Evolutionary conservation across 306 rosid species (phyloP), one percentile per base, ranked within the genome.

Genomic region (Pterocarpus santalinus): DNA sequence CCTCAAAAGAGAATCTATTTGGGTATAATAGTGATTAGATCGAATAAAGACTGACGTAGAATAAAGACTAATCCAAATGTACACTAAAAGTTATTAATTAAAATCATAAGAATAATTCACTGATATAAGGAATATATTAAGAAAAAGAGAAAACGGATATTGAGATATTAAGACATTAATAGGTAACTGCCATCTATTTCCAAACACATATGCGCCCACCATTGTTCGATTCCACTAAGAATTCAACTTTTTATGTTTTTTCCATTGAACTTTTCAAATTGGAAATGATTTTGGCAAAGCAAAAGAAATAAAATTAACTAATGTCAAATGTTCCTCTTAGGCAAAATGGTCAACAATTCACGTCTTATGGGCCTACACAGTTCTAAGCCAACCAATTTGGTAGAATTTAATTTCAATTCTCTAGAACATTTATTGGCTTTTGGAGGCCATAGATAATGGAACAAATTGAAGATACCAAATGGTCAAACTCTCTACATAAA

Each of bases 211-310:
- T 32, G n/a, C 41, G 35, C 79, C 86, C 61, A 78, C 78, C 86
- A 78, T 57, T 65, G 49, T 57, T 61, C 68, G 36, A 81, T 79
- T 69, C 53, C 62, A 2, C 58, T 55, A 7, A 34, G 7, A 28
- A 69, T 47, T 65, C 71, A 47, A 5, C 72, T 65, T 47, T 78
- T 5, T 62, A 4, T n/a, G n/a, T 17, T 17, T 9, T 55, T 35
- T 22, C 17, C 46, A 55, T 77, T 70, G 13, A 57, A 71, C 80
- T 83, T 83, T 72, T 72, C 80, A 83, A 83, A 84, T 16, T 73
- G 47, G 44, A 56, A 30, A 83, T 73, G 62, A 84, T 79, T 38
- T 77, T 11, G 32, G 33, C 35, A 58, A 34, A n/a, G 16, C 0
- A 55, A 77, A 55, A 10, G 55, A 71, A 53, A 33, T 12, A 6